phyloP scores from a whole-genome alignment of 371 early-diverging fungal genomes.

The Smittium mucronatum region DNA sequence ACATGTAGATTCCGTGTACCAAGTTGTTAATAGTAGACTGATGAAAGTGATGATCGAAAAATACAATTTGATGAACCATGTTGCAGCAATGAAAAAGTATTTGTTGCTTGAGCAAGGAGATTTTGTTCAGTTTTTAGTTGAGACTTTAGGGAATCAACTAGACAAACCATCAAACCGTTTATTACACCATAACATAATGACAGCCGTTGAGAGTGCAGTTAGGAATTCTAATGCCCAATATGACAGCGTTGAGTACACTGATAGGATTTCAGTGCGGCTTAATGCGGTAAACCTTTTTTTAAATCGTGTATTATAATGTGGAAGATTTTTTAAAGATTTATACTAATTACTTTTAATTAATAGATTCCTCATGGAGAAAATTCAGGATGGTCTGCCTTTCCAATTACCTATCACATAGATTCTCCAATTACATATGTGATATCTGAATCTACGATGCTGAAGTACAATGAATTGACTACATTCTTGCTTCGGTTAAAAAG shows the following conservation, averaged over 20 bases:
- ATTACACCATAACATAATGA: constrained; percentile 79
- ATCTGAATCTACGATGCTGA: constrained; percentile 52
- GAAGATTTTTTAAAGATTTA: too few species aligned
- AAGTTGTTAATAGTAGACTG: constrained; percentile 52
- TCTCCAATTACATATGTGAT: constrained; percentile 79
- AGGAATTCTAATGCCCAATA: constrained; percentile 84
- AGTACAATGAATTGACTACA: constrained; percentile 67
- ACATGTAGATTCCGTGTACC: constrained; percentile 60
- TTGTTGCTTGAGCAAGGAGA: constrained; percentile 93
- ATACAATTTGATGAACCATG: constrained; percentile 70
- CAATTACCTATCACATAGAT: constrained; percentile 69
- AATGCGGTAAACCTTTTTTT: not conserved
- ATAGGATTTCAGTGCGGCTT: constrained; percentile 62
- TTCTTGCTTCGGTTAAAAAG: constrained; percentile 85
- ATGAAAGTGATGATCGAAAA: constrained; percentile 55
- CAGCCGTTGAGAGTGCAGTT: constrained; percentile 69
- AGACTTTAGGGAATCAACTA: constrained; percentile 52
- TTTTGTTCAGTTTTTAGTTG: constrained; percentile 80
- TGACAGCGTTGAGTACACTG: constrained; percentile 63
- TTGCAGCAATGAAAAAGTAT: constrained; percentile 75
- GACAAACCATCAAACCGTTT: constrained; percentile 60
- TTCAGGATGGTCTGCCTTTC: constrained; percentile 85
- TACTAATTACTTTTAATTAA: too few species aligned
- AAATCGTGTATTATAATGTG: not conserved
- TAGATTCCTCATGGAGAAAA: constrained; percentile 41